Conservation (phyloP, 2,329 filamentous ascomycete species). For the Aspergillus ustus region DNA sequence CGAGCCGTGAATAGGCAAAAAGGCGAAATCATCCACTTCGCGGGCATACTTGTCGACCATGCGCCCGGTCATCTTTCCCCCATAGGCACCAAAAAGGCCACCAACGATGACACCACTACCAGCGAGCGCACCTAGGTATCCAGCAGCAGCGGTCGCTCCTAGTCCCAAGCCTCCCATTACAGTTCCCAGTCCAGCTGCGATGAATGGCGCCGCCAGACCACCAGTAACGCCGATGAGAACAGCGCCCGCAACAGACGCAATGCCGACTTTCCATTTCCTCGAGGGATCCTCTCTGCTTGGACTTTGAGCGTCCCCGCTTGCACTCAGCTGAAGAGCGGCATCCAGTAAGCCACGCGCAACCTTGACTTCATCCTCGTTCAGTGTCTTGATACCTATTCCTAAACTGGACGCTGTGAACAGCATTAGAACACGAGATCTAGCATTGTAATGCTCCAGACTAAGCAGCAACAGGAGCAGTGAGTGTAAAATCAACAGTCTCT, state of each 20-base stretch:
- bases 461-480: slow-evolving; percentile 73
- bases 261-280: slow-evolving; percentile 78
- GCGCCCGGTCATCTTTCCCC: slow-evolving; percentile 77
- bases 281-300: slow-evolving; percentile 69
- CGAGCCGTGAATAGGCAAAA: slow-evolving; percentile 71
- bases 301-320: slow-evolving; percentile 76
- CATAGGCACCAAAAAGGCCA: slow-evolving; percentile 89
- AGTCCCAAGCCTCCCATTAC: slow-evolving; percentile 79
- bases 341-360: slow-evolving; percentile 75
- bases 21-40: slow-evolving; percentile 87
- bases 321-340: slow-evolving; percentile 76
- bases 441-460: slow-evolving; percentile 76
- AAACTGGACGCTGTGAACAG: slow-evolving; percentile 73
- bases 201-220: slow-evolving; percentile 75
- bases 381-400: slow-evolving; percentile 65
- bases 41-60: slow-evolving; percentile 87
- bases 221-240: slow-evolving; percentile 83
- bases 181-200: slow-evolving; percentile 77
- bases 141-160: slow-evolving; percentile 73
- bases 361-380: slow-evolving; percentile 74
- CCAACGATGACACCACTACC: slow-evolving; percentile 81
- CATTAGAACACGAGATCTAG: slow-evolving; percentile 73
- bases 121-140: slow-evolving; percentile 77
- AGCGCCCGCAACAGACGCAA: slow-evolving; percentile 86
- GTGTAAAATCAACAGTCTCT: slow-evolving; percentile 70